These are phyloP conservation scores for Pseudopithomyces chartarum DNA, from an alignment of 2,329 filamentous ascomycete species.

Conservation along the genomic window DNA sequence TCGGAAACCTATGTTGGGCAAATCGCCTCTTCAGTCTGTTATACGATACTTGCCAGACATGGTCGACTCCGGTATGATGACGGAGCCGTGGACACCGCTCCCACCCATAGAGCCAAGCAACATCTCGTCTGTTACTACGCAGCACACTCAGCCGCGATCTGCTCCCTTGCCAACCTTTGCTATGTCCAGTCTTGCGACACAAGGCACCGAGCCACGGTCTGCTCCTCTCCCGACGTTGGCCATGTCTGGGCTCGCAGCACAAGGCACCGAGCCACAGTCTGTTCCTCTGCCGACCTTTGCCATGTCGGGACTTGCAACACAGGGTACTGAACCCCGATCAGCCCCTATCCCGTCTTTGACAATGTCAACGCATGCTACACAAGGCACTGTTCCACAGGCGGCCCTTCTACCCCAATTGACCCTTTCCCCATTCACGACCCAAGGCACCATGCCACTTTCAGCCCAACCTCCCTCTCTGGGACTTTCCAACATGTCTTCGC, in stretches of 20 bases:
- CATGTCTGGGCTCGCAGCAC: neutral
- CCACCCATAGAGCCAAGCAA: constrained; percentile 15
- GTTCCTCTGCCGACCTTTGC: constrained; percentile 17
- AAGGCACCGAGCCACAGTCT: constrained; percentile 19
- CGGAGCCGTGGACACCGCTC: constrained; percentile 60
- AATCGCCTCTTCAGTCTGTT: constrained; percentile 28
- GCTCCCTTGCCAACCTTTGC: constrained; percentile 2
- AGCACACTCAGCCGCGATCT: constrained; percentile 30
- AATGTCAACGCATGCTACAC: constrained; percentile 29
- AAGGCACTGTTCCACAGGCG: constrained; percentile 27
- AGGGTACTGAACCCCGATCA: constrained; percentile 28
- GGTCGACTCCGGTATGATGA: constrained; percentile 68
- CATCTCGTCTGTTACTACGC: constrained; percentile 35
- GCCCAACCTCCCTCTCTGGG: constrained; percentile 21
- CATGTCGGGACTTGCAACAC: constrained; percentile 27
- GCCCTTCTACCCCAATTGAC: constrained; percentile 21
- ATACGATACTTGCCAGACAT: constrained; percentile 47
- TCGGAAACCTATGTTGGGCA: constrained; percentile 23
- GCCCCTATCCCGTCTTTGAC: constrained; percentile 21
- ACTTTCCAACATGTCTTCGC: constrained; percentile 21
- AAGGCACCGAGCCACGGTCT: constrained; percentile 19
- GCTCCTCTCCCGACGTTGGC: constrained; percentile 3
- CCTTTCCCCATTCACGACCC: constrained; percentile 27
- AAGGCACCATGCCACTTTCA: constrained; percentile 29
- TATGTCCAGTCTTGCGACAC: neutral